These are phyloP conservation scores for Ambrosiella xylebori DNA, from an alignment of 2,329 filamentous ascomycete genomes.

Conservation along the genomic window DNA sequence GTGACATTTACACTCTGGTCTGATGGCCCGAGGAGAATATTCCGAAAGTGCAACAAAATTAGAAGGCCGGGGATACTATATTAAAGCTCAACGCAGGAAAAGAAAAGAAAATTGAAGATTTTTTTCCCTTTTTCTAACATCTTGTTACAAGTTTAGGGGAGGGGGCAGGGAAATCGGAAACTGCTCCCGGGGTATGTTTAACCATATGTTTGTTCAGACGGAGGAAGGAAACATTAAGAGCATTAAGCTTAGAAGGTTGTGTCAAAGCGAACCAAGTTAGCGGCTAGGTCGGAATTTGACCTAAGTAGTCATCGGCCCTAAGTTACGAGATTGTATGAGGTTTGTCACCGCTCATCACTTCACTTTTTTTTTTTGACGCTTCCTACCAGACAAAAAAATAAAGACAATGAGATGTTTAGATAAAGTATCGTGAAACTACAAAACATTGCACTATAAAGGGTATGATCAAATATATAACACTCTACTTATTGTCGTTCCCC, in stretches of 20 bases:
- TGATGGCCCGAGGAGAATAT: too few relatives aligned
- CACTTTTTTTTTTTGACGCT: neutral
- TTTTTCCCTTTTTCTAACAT: neutral
- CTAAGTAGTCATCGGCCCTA: neutral
- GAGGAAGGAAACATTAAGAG: neutral
- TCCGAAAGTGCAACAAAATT: too few relatives aligned
- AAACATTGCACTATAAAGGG: too few relatives aligned
- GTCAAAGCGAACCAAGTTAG: neutral
- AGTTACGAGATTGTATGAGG: neutral
- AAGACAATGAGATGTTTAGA: too few relatives aligned
- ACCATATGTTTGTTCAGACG: neutral
- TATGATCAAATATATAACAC: too few relatives aligned
- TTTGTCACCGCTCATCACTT: neutral
- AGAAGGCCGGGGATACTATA: too few relatives aligned
- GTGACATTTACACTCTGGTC: too few relatives aligned
- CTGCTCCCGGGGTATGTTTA: neutral
- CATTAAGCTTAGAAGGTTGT: neutral
- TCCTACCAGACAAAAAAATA: too few relatives aligned
- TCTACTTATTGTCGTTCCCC: too few relatives aligned
- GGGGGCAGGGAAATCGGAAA: neutral
- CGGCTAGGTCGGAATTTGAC: neutral
- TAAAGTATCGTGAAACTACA: too few relatives aligned
- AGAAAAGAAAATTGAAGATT: too few relatives aligned
- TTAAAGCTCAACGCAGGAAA: too few relatives aligned
- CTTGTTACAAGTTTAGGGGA: neutral